Conservation (phyloP, 305 asterid genomes). For the Fraxinus latifolia region DNA sequence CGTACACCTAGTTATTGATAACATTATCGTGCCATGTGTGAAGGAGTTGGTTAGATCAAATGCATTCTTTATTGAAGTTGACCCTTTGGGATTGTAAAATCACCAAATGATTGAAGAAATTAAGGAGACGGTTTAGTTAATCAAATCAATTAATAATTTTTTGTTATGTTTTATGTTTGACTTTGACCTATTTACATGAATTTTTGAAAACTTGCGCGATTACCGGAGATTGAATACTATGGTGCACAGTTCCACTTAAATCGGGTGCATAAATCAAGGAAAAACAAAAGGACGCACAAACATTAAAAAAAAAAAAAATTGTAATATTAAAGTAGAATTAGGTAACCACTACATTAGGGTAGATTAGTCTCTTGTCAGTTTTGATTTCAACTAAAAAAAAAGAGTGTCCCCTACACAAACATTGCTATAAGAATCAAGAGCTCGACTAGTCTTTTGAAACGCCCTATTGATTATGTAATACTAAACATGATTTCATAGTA, state of each 20-base stretch:
- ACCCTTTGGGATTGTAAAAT: neutral
- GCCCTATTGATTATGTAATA: neutral
- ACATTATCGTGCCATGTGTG: neutral
- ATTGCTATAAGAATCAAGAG: neutral
- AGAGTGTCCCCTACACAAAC: neutral
- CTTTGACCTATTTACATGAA: neutral
- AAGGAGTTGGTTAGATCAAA: neutral
- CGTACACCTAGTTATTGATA: neutral
- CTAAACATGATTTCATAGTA: neutral
- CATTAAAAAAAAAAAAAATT: no score
- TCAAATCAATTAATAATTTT: neutral
- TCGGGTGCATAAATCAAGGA: neutral
- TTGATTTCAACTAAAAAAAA: neutral
- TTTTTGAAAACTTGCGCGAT: neutral
- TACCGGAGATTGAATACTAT: neutral
- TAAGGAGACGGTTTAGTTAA: neutral
- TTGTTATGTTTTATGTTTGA: neutral
- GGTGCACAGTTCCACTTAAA: neutral
- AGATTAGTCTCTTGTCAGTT: neutral
- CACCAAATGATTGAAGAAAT: neutral
- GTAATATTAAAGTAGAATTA: neutral
- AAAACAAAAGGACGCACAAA: neutral
- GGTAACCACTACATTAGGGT: neutral
- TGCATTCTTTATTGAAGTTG: neutral
- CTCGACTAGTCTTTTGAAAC: neutral